These are phyloP conservation scores for Lavandula angustifolia DNA, from an alignment of 257 asterid species.

Conservation along the genomic window DNA sequence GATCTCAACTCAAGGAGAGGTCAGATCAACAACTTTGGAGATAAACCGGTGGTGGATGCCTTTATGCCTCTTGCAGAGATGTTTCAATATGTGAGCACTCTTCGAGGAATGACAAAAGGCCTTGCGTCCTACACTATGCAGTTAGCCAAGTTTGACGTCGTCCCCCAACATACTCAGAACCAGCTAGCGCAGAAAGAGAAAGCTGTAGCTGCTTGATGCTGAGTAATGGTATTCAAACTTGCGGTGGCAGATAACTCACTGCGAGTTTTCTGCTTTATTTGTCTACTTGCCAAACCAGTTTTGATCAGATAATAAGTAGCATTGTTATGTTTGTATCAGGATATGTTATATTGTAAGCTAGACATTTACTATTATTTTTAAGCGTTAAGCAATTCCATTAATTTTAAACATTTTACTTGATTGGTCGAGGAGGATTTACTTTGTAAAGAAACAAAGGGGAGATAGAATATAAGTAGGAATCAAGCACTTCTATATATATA, in stretches of 20 bases:
- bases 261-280: conserved; percentile 25
- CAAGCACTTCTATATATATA: too few relatives aligned
- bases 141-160: conserved; percentile 90
- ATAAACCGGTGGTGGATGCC: conserved; percentile 98
- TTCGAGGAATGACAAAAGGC: conserved; percentile 94
- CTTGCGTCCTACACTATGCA: conserved; percentile 98
- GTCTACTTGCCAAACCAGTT: conserved; percentile 31
- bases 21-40: conserved; percentile 85
- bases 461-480: too few relatives aligned
- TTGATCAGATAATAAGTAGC: conserved; percentile 21
- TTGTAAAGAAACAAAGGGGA: too few relatives aligned
- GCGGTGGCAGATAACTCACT: background rate
- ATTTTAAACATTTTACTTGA: too few relatives aligned
- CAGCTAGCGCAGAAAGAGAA: conserved; percentile 80
- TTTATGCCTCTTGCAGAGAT: conserved; percentile 94
- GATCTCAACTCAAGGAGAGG: conserved; percentile 98
- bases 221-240: conserved; percentile 1
- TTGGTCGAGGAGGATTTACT: too few relatives aligned
- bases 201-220: conserved; percentile 61
- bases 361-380: too few relatives aligned
- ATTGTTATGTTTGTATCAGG: too few relatives aligned
- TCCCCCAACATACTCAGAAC: conserved; percentile 94
- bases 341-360: too few relatives aligned
- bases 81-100: conserved; percentile 93
- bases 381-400: too few relatives aligned